Evolutionary conservation across 2,329 filamentous ascomycete species (phyloP).

Genomic region (Aspergillus candidus): DNA sequence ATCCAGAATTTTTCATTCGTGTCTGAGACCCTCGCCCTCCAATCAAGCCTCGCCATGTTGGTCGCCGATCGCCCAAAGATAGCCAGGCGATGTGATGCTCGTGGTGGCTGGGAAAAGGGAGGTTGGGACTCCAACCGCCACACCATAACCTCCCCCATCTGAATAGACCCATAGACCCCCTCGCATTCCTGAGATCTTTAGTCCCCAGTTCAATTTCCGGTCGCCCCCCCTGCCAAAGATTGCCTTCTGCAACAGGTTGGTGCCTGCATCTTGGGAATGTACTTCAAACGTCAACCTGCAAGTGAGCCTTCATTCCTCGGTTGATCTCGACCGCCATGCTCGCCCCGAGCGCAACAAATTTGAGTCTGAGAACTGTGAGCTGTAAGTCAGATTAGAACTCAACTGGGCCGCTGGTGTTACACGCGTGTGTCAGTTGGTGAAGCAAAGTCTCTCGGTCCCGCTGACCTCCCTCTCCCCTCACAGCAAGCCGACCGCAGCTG

Average conservation of each 20-base stretch:
- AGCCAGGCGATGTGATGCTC: too few species aligned
- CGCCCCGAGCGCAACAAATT: conserved; percentile 17
- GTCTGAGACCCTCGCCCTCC: too few species aligned
- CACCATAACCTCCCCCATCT: background rate
- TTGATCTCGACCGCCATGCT: conserved; percentile 21
- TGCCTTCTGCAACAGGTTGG: conserved; percentile 3
- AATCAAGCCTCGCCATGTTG: too few species aligned
- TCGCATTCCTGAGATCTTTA: conserved; percentile 1
- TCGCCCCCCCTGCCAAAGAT: conserved; percentile 1
- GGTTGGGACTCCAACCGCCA: conserved; percentile 4
- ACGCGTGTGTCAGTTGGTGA: background rate
- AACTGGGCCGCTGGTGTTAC: background rate
- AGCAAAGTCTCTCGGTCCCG: background rate
- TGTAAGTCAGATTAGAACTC: conserved; percentile 22
- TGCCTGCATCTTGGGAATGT: conserved; percentile 13
- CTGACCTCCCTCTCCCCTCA: conserved; percentile 4
- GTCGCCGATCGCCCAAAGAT: too few species aligned
- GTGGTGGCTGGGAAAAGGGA: conserved; percentile 13
- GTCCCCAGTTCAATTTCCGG: conserved; percentile 2
- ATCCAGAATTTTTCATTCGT: too few species aligned
- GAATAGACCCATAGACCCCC: background rate
- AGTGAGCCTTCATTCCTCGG: conserved; percentile 17
- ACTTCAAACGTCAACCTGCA: conserved; percentile 11
- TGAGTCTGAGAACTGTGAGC: conserved; percentile 35
- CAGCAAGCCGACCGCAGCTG: conserved; percentile 42